Base-by-base conservation (phyloP, 176 grass and related monocot genomes). In the Triticum urartu region DNA sequence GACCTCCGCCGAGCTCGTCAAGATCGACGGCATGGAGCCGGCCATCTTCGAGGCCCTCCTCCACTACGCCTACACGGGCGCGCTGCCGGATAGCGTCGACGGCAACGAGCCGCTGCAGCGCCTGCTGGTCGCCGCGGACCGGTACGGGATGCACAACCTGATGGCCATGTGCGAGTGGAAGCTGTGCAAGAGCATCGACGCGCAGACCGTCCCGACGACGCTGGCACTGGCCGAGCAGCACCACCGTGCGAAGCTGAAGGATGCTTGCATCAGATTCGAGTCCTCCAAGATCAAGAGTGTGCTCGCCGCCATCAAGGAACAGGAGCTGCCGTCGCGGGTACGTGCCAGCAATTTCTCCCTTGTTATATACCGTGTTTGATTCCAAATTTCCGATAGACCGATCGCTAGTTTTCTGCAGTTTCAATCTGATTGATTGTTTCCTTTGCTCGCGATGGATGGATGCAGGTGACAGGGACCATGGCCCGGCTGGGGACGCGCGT, bases 11-110 rank as follows among this genome's bases (percentile, higher is more conserved):
- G 28, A 35, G 6, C 76, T 36, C 32, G 54, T 60, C 1, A 62
- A n/a, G 76, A 79, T 77, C 74, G 47, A 66, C 17, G 86, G 58
- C 52, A 87, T 85, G 14, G 73, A 85, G 61, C 71, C 58, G 11
- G 3, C 36, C 14, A 43, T 58, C 15, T 85, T 78, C 18, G 50
- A 69, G 83, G 61, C 28, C 6, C 63, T 78, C n/a, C 73, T 85
- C 50, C 61, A 78, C 71, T 85, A 74, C 47, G 25, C 61, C 1
- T 43, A 20, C 68, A 59, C 42, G 14, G 81, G 72, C 24, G 2
- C 12, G 3, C 6, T 83, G 12, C 48, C 11, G 1, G 33, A 9
- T 0, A 25, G 5, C 10, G 22, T 25, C 3, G 22, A 64, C n/a
- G 61, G n/a, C 3, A 25, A 12, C 22, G 61, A 4, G 61, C 1